Evolutionary conservation across 495 filamentous ascomycete genomes (phyloP).

Genomic region (Penicillium angulare): DNA sequence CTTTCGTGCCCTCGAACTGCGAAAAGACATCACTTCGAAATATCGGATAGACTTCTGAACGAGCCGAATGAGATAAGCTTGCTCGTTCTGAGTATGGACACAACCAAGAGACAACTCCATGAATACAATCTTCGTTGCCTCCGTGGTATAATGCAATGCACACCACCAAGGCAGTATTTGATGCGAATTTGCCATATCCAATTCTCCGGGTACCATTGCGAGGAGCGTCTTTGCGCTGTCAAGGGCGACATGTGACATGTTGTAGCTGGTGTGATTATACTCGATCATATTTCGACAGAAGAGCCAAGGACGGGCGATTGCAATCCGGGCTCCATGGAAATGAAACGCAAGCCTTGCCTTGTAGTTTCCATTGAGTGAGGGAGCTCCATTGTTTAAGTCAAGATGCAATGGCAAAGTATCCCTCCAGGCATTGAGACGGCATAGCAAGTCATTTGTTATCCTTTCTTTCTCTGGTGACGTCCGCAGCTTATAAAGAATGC

Average conservation of each 20-base stretch:
- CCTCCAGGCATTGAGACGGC: neutral
- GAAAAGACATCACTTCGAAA: neutral
- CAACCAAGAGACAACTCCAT: neutral
- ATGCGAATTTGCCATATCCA: neutral
- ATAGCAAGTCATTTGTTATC: neutral
- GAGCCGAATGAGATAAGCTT: neutral
- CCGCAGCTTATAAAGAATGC: neutral
- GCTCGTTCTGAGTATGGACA: neutral
- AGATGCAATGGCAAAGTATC: neutral
- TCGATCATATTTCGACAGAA: slow-evolving; percentile 48
- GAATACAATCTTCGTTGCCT: neutral
- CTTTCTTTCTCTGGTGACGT: neutral
- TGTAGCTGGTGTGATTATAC: neutral
- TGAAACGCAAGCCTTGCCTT: slow-evolving; percentile 50
- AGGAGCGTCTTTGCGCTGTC: neutral
- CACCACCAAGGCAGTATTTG: neutral
- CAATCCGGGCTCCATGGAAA: slow-evolving; percentile 54
- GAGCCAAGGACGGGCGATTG: slow-evolving; percentile 58
- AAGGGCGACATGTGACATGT: neutral
- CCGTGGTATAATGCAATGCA: neutral
- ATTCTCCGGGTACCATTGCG: neutral
- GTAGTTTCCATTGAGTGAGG: neutral
- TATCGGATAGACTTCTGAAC: neutral
- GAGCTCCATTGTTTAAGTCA: neutral
- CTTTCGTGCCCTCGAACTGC: neutral